Base-by-base conservation (phyloP, 495 filamentous ascomycete species). In the Daldinia decipiens region DNA sequence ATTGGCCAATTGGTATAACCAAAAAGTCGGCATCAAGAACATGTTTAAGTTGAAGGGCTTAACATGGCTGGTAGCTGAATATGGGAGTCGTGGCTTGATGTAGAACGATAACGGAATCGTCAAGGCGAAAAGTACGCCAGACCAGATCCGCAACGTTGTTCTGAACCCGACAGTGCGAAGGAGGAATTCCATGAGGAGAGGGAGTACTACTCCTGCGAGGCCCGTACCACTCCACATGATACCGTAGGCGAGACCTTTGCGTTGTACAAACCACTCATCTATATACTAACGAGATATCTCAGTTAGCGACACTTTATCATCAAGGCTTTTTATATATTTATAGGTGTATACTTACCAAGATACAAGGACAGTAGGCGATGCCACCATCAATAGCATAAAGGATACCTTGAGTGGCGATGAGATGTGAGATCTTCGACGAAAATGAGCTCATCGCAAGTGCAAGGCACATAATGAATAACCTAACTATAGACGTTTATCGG, bases 81-180 rank as follows among this genome's bases (percentile, higher is more conserved):
- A 65, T 51, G 87, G 86, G 40, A 88, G 74, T 5, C 85, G 83
- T 17, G 86, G 83, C 62, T 84, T 82, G 74, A 89, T 79, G 75
- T 82, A 87, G 58, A 79, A 81, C n/a, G 89, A 70, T 3, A 88
- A 75, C 24, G 85, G 79, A 21, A 82, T 70, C 17, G 85, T 82
- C 13, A 86, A 64, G 27, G 82, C 60, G 34, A 87, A 68, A 5
- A 78, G 56, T 17, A 74, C 26, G 4, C 86, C 73, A 12, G 86
- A 82, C 86, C 87, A 87, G 38, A 73, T 52, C 17, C 77, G 65
- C 36, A 80, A 32, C 8, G 87, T 87, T 13, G 81, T 87, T 15
- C 81, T 81, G 43, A 83, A 85, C 13, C 88, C 88, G 61, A 86
- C 87, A 1, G 54, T 38, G 53, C 61, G 60, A 39, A 74, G 72